Base-by-base conservation (phyloP, 176 grass and related monocot genomes). In the Carex kokanica region DNA sequence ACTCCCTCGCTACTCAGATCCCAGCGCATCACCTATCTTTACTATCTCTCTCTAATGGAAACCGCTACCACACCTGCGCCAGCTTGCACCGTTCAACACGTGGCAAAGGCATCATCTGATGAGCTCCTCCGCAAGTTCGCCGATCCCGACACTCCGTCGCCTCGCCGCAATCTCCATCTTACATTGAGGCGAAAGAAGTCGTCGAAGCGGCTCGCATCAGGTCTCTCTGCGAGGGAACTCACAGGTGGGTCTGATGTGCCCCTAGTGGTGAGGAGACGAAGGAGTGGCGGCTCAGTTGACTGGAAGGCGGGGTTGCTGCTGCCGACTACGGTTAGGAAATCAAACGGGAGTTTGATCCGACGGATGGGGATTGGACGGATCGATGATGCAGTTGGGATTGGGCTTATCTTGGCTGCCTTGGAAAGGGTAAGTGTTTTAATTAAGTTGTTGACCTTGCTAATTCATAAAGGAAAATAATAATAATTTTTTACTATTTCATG, bases 71-170 rank as follows among this genome's bases (percentile, higher is more conserved):
- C n/a, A 51, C 62, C 59, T 1, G 6, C 58, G 5, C 14, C 81
- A 53, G 41, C 85, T 1, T 58, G 64, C 43, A 45, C 87, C 4
- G 90, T 98, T 74, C 95, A 98, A 90, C 88, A 85, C 78, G 90
- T 98, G 20, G 87, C 87, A 24, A 93, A 87, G 86, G 87, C 92
- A 27, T 98, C 95, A 8, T 98, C 95, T 20, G 95, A 98, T 83
- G 81, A 98, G 95, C 90, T 98, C 72, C 92, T 98, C 41, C 90
- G 92, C 86, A 98, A 98, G 89, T 98, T 98, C 61, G 89, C 95
- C 10, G 95, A 98, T 82, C 92, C 92, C 21, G 92, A 98, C 41
- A 84, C 84, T 36, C 58, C 77, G 6, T 88, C 86, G 1, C 74
- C 88, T 4, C 83, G 75, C 43, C 87, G 83, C 62, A 74, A 78